Evolutionary conservation across 768 basidiomycete species (phyloP), one percentile per base, ranked within the genome.

Genomic region (Cystofilobasidium macerans): DNA sequence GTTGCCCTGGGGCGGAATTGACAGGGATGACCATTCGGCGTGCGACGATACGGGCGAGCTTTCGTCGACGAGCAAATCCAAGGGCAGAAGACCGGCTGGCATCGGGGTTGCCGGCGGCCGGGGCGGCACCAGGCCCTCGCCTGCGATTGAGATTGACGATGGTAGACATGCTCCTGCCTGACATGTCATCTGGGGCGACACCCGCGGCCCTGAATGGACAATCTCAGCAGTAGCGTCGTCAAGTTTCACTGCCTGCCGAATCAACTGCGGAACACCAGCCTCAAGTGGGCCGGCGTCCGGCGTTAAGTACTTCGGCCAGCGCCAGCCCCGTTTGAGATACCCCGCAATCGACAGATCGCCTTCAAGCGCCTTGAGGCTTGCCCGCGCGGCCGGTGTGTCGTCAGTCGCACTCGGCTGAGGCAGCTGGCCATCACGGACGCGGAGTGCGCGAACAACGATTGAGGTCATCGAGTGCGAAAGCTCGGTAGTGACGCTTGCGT

Each of bases 401-500:
- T 32, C 51, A 20, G 1, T 14, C 28, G 26, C 28, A 30, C 28
- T 6, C 26, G 26, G 26, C 2, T 32, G 26, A 5, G 51, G 28
- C 13, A 28, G 26, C 30, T 63, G 62, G n/a, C 48, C 35, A 40
- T 63, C 48, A 26, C 59, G 57, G 9, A 32, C 48, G n/a, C 51
- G 35, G n/a, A 66, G 65, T 4, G 65, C 57, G 20, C 65, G 57
- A 30, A 66, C 33, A 47, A 66, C 65, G 57, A 66, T 38, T 20
- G 45, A 35, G 8, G 58, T 35, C 65, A 66, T 66, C 24, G 57
- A 42, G 20, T 57, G 59, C 24, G 65, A 48, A 20, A 66, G 65
- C 36, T 66, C 65, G 47, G 42, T 57, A 7, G 65, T 66, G 45
- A 66, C 65, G 35, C 58, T 40, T 20, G 65, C 51, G 51, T 66